phyloP scores from a whole-genome alignment of 768 basidiomycete genomes.

The Lactarius sp. region DNA sequence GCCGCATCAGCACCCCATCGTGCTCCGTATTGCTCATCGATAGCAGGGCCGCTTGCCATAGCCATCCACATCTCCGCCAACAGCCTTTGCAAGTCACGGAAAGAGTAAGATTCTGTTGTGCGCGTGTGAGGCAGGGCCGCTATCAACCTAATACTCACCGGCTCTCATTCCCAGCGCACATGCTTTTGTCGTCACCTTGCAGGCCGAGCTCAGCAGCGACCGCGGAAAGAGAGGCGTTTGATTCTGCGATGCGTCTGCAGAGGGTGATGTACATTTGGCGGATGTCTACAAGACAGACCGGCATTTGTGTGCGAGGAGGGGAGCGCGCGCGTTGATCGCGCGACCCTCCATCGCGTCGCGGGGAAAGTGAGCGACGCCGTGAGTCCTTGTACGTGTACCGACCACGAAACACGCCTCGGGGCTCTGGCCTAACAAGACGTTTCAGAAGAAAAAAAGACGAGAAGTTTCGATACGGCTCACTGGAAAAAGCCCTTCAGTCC shows the following conservation, averaged over 20 bases:
- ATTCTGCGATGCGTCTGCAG: conserved; percentile 9
- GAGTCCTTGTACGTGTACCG: neutral
- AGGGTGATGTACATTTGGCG: conserved; percentile 21
- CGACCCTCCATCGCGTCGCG: conserved; percentile 9
- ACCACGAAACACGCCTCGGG: neutral
- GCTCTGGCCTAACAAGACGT: conserved; percentile 1
- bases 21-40: conserved; percentile 20
- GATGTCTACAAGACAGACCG: conserved; percentile 18
- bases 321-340: conserved; percentile 5
- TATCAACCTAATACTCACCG: conserved; percentile 7
- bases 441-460: neutral
- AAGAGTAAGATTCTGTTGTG: neutral
- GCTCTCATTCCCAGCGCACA: conserved; percentile 26
- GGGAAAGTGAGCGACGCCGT: conserved; percentile 23
- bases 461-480: neutral
- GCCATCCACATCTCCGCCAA: conserved; percentile 24
- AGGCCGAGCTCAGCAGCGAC: conserved; percentile 19
- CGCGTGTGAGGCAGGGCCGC: no score
- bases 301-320: conserved; percentile 1
- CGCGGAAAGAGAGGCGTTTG: conserved; percentile 2
- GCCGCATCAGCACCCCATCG: conserved; percentile 11
- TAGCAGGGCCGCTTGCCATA: conserved; percentile 21
- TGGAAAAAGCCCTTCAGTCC: conserved; percentile 15
- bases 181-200: conserved; percentile 6
- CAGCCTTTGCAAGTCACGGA: conserved; percentile 6